Base-by-base conservation (phyloP, 176 grass and related monocot species). In the Lolium multiflorum region DNA sequence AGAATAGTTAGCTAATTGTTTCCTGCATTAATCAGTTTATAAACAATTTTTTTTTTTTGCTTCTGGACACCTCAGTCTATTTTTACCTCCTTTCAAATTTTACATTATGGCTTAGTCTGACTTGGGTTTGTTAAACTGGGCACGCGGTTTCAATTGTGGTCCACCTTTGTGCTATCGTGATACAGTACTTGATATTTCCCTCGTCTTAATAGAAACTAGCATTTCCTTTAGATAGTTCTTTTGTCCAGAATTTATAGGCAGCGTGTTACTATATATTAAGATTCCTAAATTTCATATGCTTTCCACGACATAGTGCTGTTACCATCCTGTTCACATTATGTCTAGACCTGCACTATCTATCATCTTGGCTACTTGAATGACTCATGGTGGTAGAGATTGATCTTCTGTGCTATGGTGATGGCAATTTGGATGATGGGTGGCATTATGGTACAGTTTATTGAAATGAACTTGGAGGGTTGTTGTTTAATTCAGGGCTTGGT, bases 81-180 rank as follows among this genome's bases (percentile, higher is more conserved):
- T 67, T 67, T 37, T 67, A 37, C 26, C 64, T 17, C 28, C 14
- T 37, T 67, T 67, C 62, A 28, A 28, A 28, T 64, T 64, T 64
- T 26, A 31, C 25, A 64, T 64, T 13, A 31, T 31, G 63, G 63
- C 14, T 66, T 25, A 66, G 64, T 17, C 14, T 17, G 6, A 38
- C 64, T 37, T 67, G 28, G 63, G 64, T 67, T 67, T 0, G 7
- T 28, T 66, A 66, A 67, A 67, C 28, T 67, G 28, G 14, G 14
- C 64, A 67, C 14, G 0, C 14, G 15, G 28, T 67, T 67, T 4
- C 64, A 67, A 37, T 67, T 67, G 66, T 69, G 10, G 35, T 69
- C 66, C 66, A 18, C 66, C 31, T 20, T 69, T 69, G 35, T 69
- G 66, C 66, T 69, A 41, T 41, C 66, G 20, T 69, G 16, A 69